phyloP scores from a whole-genome alignment of 306 rosid species.

The Amphicarpaea edgeworthii region DNA sequence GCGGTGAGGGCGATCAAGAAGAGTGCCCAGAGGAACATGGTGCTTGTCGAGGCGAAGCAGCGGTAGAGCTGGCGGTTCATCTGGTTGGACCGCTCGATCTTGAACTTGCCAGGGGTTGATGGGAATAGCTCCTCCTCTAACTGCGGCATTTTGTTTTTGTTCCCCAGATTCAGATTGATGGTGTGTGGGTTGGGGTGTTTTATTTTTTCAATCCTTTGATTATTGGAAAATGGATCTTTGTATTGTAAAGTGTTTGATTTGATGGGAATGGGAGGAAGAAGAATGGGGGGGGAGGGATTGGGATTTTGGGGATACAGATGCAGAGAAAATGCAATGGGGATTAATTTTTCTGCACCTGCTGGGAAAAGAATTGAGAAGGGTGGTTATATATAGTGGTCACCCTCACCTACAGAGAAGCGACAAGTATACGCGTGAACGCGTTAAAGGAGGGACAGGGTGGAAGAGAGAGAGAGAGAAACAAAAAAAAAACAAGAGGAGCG shows the following conservation, averaged over 20 bases:
- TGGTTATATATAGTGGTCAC: slow-evolving; percentile 59
- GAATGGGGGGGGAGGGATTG: background rate
- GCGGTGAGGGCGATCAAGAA: slow-evolving; percentile 79
- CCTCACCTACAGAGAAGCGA: slow-evolving; percentile 46
- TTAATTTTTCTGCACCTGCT: slow-evolving; percentile 59
- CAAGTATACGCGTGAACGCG: slow-evolving; percentile 74
- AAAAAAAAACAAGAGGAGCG: background rate
- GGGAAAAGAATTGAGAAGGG: background rate
- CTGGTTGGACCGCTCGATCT: slow-evolving; percentile 70
- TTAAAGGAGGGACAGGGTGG: slow-evolving; percentile 51
- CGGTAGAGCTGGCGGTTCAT: slow-evolving; percentile 81
- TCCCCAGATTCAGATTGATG: background rate
- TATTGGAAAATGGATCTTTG: too few relatives aligned
- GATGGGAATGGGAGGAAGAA: too few relatives aligned
- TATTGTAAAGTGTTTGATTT: too few relatives aligned
- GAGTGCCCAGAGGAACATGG: slow-evolving; percentile 90
- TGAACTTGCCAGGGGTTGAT: slow-evolving; percentile 89
- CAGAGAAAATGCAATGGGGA: slow-evolving; percentile 40
- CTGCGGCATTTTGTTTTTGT: slow-evolving; percentile 53
- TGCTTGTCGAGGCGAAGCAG: slow-evolving; percentile 84
- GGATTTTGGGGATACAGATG: slow-evolving; percentile 41
- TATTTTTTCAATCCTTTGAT: too few relatives aligned
- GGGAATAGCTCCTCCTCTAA: slow-evolving; percentile 79
- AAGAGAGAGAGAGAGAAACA: slow-evolving; percentile 29
- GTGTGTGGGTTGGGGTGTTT: too few relatives aligned